Percentiles rank a stretch among this genome's conserved stretches.
Evolutionary conservation across 805 yeast species (phyloP).

Genomic region (Vanderwaltozyma yarrowii): DNA sequence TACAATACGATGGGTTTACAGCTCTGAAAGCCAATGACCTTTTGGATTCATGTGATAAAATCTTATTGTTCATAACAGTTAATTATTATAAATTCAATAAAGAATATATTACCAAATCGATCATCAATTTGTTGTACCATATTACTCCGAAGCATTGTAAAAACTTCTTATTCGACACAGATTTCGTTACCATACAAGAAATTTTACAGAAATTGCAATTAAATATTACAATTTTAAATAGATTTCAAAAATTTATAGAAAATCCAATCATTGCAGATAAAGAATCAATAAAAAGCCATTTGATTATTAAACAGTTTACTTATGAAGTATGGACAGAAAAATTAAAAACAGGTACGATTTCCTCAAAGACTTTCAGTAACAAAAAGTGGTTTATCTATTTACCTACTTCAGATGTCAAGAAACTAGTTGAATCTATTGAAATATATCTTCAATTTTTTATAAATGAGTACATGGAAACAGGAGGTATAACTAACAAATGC

Average conservation of each 20-base stretch:
- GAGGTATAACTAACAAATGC: neutral
- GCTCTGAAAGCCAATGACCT: neutral
- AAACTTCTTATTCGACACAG: neutral
- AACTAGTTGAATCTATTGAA: neutral
- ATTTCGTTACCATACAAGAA: no score
- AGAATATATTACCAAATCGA: neutral
- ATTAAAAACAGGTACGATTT: neutral
- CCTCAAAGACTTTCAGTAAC: neutral
- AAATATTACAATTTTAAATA: neutral
- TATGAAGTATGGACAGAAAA: neutral
- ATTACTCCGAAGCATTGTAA: neutral
- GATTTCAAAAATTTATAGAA: neutral
- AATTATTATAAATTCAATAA: neutral
- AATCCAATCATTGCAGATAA: no score
- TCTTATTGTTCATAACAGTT: neutral
- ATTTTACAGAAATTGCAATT: neutral
- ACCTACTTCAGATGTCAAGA: neutral
- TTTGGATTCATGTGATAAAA: neutral
- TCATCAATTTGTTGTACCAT: neutral
- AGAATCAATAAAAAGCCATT: neutral
- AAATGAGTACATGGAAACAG: slow-evolving; percentile 5
- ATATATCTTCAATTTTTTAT: slow-evolving; percentile 11
- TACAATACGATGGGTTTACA: neutral
- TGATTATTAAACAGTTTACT: neutral
- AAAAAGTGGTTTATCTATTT: neutral